These are phyloP conservation scores for Vicia faba DNA, from an alignment of 306 rosid species.

Conservation along the genomic window DNA sequence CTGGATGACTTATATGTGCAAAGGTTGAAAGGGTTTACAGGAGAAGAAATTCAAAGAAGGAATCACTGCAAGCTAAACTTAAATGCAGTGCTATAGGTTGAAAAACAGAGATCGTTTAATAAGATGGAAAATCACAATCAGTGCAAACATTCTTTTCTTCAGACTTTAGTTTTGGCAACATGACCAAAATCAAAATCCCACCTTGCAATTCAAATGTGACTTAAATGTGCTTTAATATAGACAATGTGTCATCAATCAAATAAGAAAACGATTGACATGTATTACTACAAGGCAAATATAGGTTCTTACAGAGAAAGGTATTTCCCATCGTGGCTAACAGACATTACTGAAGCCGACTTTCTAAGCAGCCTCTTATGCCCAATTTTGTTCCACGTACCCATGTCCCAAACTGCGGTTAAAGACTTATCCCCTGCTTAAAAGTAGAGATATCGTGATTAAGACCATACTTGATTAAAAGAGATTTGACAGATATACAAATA, in stretches of 20 bases:
- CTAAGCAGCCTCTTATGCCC: conserved; percentile 84
- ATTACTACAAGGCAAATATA: conserved; percentile 17
- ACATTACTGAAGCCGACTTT: conserved; percentile 81
- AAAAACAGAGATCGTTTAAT: background rate
- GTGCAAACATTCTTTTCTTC: conserved; percentile 17
- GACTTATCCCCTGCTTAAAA: conserved; percentile 63
- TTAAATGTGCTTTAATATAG: background rate
- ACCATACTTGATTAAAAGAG: conserved; percentile 32
- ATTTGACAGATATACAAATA: background rate
- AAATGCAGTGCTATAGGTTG: too few species aligned
- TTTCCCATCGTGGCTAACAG: conserved; percentile 93
- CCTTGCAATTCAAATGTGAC: background rate
- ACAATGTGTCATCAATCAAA: background rate
- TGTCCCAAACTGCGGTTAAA: conserved; percentile 79
- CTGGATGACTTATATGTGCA: background rate
- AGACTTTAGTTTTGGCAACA: conserved; percentile 14
- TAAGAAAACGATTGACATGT: background rate
- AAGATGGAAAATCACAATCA: background rate
- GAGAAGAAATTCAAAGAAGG: too few species aligned
- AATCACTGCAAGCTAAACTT: too few species aligned
- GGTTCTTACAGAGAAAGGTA: conserved; percentile 89
- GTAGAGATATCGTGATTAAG: conserved; percentile 21
- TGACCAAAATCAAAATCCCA: background rate
- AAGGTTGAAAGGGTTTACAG: too few species aligned
- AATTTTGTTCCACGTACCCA: conserved; percentile 86